Conservation (phyloP, 306 rosid species). For the Boehmeria nivea region DNA sequence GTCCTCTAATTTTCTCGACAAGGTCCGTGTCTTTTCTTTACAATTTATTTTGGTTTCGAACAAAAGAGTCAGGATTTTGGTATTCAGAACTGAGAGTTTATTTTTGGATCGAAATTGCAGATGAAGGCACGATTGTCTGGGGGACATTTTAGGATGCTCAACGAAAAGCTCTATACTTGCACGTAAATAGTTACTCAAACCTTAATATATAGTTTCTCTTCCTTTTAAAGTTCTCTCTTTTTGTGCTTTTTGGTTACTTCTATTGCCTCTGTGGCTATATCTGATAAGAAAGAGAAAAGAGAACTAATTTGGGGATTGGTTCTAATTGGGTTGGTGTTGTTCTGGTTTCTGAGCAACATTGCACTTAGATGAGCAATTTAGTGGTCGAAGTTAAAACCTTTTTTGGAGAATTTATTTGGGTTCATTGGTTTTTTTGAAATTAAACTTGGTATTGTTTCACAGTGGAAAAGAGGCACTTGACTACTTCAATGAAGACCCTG, state of each 20-base stretch:
- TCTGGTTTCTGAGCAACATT: background rate
- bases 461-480: conserved; percentile 86
- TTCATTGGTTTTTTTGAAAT: background rate
- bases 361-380: background rate
- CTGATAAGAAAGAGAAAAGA: too few relatives aligned
- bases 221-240: too few relatives aligned
- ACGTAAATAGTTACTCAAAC: conserved; percentile 34
- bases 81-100: background rate
- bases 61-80: too few relatives aligned
- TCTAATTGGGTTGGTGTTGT: background rate
- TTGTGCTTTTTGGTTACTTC: too few relatives aligned
- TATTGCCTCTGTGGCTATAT: too few relatives aligned
- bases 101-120: conserved; percentile 31
- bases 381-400: background rate
- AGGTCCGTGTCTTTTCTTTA: conserved; percentile 26
- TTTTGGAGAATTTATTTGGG: background rate
- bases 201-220: background rate
- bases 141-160: conserved; percentile 93
- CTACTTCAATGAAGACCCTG: conserved; percentile 70
- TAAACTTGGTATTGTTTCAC: conserved; percentile 16
- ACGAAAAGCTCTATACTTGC: conserved; percentile 98
- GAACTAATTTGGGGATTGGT: too few relatives aligned
- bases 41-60: too few relatives aligned
- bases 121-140: conserved; percentile 86
- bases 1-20: conserved; percentile 56